phyloP scores from a whole-genome alignment of 495 filamentous ascomycete species.

The Copromyces sp. region DNA sequence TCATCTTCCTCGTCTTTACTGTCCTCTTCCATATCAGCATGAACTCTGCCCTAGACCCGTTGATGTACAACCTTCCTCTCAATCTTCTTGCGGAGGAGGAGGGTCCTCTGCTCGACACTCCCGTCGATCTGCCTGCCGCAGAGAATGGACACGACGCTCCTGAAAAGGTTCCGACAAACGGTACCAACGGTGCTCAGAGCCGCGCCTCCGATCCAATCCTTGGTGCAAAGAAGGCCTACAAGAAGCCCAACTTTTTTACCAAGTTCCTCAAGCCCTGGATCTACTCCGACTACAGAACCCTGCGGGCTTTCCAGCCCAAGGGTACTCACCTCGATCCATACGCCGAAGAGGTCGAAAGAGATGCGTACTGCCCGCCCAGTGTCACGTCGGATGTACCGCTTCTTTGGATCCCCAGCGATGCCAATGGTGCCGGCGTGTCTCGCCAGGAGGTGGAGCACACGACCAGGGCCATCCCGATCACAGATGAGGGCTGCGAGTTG shows the following conservation, averaged over 20 bases:
- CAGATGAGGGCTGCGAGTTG: conserved; percentile 72
- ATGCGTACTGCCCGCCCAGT: conserved; percentile 72
- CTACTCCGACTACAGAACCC: conserved; percentile 58
- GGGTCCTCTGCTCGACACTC: conserved; percentile 24
- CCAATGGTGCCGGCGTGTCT: conserved; percentile 51
- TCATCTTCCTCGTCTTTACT: conserved; percentile 70
- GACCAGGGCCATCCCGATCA: conserved; percentile 61
- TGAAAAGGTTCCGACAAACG: conserved; percentile 23
- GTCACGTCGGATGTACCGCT: conserved; percentile 54
- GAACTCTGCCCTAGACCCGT: conserved; percentile 66
- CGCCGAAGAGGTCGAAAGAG: conserved; percentile 44
- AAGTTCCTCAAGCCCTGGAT: conserved; percentile 74
- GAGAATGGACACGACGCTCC: neutral
- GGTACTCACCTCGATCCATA: conserved; percentile 43
- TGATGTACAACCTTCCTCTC: conserved; percentile 70
- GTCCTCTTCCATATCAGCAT: conserved; percentile 75
- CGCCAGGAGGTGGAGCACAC: conserved; percentile 68
- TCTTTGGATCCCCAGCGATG: conserved; percentile 77
- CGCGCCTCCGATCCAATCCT: conserved; percentile 16
- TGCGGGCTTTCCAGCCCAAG: conserved; percentile 63
- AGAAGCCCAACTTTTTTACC: conserved; percentile 40
- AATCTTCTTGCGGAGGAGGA: conserved; percentile 55
- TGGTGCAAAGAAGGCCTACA: conserved; percentile 8
- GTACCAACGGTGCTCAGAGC: conserved; percentile 16
- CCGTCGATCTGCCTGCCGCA: conserved; percentile 15